Conservation (phyloP, 257 asterid genomes). For the Solanum etuberosum region DNA sequence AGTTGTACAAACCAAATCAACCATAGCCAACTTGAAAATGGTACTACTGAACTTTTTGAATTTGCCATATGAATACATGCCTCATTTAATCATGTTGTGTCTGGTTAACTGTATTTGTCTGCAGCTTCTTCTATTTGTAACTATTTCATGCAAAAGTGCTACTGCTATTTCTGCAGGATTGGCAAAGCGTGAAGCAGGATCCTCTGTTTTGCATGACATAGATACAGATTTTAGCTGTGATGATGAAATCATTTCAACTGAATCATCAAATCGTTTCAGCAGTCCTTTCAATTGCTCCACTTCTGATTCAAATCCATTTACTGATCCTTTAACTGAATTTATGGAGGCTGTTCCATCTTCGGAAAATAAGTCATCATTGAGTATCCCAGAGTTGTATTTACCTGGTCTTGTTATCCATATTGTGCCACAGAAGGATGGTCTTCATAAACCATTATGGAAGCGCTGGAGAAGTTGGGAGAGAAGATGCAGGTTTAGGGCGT, state of each 20-base stretch:
- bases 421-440: slow-evolving; percentile 3
- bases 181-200: neutral
- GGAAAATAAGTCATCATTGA: neutral
- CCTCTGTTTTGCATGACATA: neutral
- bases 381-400: slow-evolving; percentile 14
- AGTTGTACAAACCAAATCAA: neutral
- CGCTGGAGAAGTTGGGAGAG: slow-evolving; percentile 9
- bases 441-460: slow-evolving; percentile 8
- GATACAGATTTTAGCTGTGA: neutral
- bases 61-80: neutral
- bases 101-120: neutral
- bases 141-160: neutral
- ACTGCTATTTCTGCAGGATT: neutral
- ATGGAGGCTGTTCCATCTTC: slow-evolving; percentile 8
- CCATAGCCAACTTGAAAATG: neutral
- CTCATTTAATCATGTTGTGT: neutral
- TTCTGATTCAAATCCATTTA: neutral
- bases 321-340: neutral
- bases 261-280: neutral
- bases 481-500: slow-evolving; percentile 8
- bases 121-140: neutral
- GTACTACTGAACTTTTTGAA: neutral
- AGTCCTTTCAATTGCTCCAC: neutral
- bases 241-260: neutral
- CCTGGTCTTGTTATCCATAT: slow-evolving; percentile 20